Base-by-base conservation (phyloP, 1,284 basidiomycete species). In the Vanrija sp. region DNA sequence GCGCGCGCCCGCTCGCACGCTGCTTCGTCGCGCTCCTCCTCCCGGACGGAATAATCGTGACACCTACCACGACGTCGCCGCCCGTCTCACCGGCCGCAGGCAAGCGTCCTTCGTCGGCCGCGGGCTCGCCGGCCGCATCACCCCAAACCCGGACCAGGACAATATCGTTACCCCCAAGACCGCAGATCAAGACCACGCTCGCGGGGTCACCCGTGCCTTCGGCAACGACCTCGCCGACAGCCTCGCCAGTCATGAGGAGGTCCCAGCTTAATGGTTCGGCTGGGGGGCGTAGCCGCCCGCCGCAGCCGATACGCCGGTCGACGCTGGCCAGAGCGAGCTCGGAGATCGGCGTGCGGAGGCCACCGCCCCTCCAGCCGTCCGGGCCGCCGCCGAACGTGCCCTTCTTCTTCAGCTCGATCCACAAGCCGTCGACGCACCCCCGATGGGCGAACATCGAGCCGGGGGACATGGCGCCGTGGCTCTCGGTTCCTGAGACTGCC, bases 341-440 rank as follows among this genome's bases (percentile, higher is more conserved):
- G 1, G 38, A 39, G 38, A 10, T 39, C 10, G 38, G 38, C 38
- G 4, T 39, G 38, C 38, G 38, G 16, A 9, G n/a, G 7, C 38
- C 38, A n/a, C 38, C n/a, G 2, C 46, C 22, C 22, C 22, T 10
- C 23, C 44, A 24, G 15, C 19, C 35, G 20, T 14, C 44, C n/a
- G 20, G 14, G 16, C 45, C 35, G 2, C 39, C 55, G 0, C 24
- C 41, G 7, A 19, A 36, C 16, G 51, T 68, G 15, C 75, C 75
- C 9, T 77, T 77, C 62, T 76, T 67, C 61, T 64, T 77, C 47
- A 76, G 75, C 0, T 61, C 69, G 0, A 66, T 75, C 2, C 74
- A 76, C 53, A 49, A 45, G 2, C 70, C 71, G 2, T 72, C 72
- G 1, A 71, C 70, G 0, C 56, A 74, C 46, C 76, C 76, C 2